Evolutionary conservation across 31 red algal genomes (phyloP), one percentile per base, ranked within the genome.

Genomic region (Bonnemaisonia californica): DNA sequence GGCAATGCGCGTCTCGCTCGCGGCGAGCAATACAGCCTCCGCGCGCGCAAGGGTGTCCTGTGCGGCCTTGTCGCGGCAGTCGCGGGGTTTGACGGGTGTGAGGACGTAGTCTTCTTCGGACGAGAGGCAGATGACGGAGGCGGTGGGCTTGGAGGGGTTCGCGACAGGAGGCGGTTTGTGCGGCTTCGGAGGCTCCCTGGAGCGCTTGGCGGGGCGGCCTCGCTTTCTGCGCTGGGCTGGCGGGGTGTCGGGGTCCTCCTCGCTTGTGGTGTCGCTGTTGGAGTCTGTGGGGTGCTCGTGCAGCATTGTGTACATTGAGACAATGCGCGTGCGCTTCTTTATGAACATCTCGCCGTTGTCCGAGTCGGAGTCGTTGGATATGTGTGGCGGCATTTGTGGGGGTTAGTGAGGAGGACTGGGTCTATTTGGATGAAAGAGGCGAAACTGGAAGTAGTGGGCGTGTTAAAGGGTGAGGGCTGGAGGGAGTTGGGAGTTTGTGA

Each of bases 21-120:
- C 72, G n/a, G n/a, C 59, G 24, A 3, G 72, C 54, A 59, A 54
- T 54, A 76, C 54, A 54, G 31, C 28, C 39, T 61, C 30, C n/a
- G 45, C 45, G 16, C 45, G 45, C 7, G 45, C 45, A 51, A 51
- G 45, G 16, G 45, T 16, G 7, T 16, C 16, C 45, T 7, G 9
- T 7, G 45, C 45, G 16, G 45, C 45, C 45, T 51, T 7, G 45
- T 51, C 45, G 45, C 45, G 45, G 9, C 9, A 11, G 45, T 51
- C 45, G 7, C 9, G 7, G 45, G 45, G 16, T 7, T 11, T 11
- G 7, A 51, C 16, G 9, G 45, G 45, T 11, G 45, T 11, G 7
- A 16, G 16, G 7, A 16, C 7, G 16, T 11, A 11, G 16, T 51
- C 45, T 7, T 51, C 45, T 7, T 51, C 45, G 9, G 45, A 51